Evolutionary conservation across 768 basidiomycete genomes (phyloP), one percentile per base, ranked within the genome.

Genomic region (Cyathus striatus): DNA sequence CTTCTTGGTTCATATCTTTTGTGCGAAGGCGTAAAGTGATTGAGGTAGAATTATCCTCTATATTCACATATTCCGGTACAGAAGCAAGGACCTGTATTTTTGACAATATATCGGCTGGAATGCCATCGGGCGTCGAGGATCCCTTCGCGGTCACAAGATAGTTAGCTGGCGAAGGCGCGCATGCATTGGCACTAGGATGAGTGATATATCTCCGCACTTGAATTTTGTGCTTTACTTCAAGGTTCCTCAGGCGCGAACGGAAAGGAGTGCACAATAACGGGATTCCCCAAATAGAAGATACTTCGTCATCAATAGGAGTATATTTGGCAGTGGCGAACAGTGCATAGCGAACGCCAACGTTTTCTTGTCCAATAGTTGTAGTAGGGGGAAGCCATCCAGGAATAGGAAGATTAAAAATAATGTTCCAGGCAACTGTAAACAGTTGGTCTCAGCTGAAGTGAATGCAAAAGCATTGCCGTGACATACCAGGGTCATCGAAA

Each of bases 361-460:
- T 69, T 16, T 72, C 70, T 13, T 70, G 58, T 20, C 81, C 78
- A 45, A 79, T 73, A 3, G 41, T 52, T 20, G 78, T 66, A 13
- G 78, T 72, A 1, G 73, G 70, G 6, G 92, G 92, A 2, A 96
- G 72, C 93, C 93, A 95, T 14, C 91, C 93, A 4, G 92, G 91
- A n/a, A 94, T 65, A 13, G 78, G 73, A 3, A 96, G 63, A 59
- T 91, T 83, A 59, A 94, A 95, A 14, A 82, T 68, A 43, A 91
- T 68, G 50, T 85, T 81, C 83, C 90, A 90, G 24, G 61, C 61
- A 51, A 66, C 75, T 76, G 46, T n/a, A n/a, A n/a, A n/a, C 38
- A 20, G 5, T 21, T 18, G 22, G 10, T 10, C 13, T 40, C 14
- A 40, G n/a, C 17, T 32, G n/a, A 20, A 12, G 16, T 23, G 23